Evolutionary conservation across 495 filamentous ascomycete species (phyloP).

Genomic region (Trichoderma reesei): DNA sequence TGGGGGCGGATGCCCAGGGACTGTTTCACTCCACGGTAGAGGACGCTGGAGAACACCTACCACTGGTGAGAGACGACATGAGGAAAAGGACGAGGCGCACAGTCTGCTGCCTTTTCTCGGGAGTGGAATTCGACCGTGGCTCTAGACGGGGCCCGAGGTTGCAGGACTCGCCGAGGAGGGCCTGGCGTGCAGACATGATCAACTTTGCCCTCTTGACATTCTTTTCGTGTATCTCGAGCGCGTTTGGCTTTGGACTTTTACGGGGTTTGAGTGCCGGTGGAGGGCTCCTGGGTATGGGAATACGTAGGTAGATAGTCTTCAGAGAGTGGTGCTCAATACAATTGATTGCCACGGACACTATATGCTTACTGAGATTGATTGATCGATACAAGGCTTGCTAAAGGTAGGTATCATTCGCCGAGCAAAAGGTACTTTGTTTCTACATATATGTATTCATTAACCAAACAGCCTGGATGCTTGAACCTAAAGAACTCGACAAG

Average conservation of each 20-base stretch:
- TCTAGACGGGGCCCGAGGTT: neutral
- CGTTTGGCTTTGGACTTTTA: neutral
- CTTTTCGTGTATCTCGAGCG: neutral
- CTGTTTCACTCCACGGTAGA: neutral
- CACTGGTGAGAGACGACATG: neutral
- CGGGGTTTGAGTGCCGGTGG: neutral
- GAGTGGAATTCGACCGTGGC: neutral
- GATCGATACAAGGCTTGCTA: too few species aligned
- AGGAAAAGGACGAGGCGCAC: neutral
- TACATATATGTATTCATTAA: too few species aligned
- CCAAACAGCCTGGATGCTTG: too few species aligned
- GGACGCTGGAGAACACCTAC: neutral
- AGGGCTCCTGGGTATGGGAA: neutral
- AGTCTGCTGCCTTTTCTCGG: neutral
- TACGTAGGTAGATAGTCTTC: neutral
- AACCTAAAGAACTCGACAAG: too few species aligned
- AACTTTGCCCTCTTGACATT: neutral
- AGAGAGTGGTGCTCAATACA: slow-evolving; percentile 8
- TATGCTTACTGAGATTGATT: neutral
- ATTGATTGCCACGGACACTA: neutral
- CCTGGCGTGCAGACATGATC: neutral
- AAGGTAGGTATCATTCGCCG: too few species aligned
- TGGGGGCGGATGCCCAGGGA: neutral
- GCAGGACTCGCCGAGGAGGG: slow-evolving; percentile 1
- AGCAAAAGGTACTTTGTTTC: too few species aligned